Percentiles rank a stretch among this genome's conserved stretches.
Evolutionary conservation across 352 stramenopile genomes (phyloP).

Genomic region (Globisporangium ultimum): DNA sequence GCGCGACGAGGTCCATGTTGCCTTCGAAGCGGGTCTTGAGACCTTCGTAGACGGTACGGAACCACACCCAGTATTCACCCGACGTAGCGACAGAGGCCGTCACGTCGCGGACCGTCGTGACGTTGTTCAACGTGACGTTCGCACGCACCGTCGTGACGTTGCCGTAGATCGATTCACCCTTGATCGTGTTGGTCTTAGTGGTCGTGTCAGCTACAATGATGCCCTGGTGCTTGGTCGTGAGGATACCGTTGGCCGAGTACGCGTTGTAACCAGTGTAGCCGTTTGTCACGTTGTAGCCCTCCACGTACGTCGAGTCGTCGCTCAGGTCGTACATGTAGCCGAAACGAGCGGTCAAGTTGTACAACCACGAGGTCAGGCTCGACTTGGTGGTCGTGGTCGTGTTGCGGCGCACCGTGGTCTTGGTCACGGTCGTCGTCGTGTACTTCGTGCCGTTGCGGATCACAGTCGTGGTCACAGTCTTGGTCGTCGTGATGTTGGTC

Average conservation of each 20-base stretch:
- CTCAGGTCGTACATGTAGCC: constrained; percentile 48
- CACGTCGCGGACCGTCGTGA: constrained; percentile 33
- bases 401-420: constrained; percentile 31
- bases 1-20: constrained; percentile 53
- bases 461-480: constrained; percentile 36
- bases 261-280: constrained; percentile 46
- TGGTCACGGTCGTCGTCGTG: constrained; percentile 49
- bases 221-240: constrained; percentile 56
- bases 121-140: constrained; percentile 44
- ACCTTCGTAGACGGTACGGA: constrained; percentile 53
- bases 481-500: constrained; percentile 42
- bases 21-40: constrained; percentile 54
- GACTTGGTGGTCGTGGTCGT: constrained; percentile 22
- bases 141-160: constrained; percentile 29
- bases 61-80: constrained; percentile 62
- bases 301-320: constrained; percentile 26
- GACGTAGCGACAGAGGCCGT: constrained; percentile 35
- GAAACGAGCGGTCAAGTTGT: constrained; percentile 33
- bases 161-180: constrained; percentile 28
- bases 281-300: constrained; percentile 37
- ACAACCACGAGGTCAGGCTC: constrained; percentile 25
- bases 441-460: constrained; percentile 53
- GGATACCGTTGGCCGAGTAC: constrained; percentile 27
- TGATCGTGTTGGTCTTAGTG: constrained; percentile 23
- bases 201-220: constrained; percentile 34